Percentiles rank a stretch among this genome's conserved stretches.
Evolutionary conservation across 1,284 basidiomycete species (phyloP).

Genomic region (Rhodotorula sp.): DNA sequence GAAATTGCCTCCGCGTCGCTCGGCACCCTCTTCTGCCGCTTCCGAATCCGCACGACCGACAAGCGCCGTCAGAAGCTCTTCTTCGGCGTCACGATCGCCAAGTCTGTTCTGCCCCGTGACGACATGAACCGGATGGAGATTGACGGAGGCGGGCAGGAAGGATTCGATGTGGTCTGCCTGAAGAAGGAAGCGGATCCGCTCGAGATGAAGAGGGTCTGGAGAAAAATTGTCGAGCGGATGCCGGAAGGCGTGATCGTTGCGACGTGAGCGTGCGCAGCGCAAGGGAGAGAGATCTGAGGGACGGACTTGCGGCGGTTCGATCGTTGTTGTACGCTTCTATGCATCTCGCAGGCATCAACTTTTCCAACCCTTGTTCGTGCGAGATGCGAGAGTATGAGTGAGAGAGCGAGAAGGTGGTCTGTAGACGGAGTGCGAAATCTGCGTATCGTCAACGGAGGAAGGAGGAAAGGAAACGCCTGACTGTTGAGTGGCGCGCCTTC

Average conservation of each 20-base stretch:
- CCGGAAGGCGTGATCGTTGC: slow-evolving; percentile 15
- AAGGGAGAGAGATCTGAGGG: neutral
- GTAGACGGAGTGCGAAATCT: too few relatives aligned
- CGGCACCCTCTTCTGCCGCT: slow-evolving; percentile 12
- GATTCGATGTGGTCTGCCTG: slow-evolving; percentile 28
- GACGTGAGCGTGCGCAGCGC: neutral
- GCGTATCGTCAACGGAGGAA: too few relatives aligned
- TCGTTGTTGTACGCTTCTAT: neutral
- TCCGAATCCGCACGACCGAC: slow-evolving; percentile 24
- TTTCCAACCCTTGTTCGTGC: too few relatives aligned
- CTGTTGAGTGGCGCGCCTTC: too few relatives aligned
- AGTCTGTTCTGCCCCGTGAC: slow-evolving; percentile 19
- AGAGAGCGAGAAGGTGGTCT: too few relatives aligned
- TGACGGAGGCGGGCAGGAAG: slow-evolving; percentile 8
- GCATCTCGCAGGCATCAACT: neutral
- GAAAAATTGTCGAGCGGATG: slow-evolving; percentile 11
- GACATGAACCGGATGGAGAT: slow-evolving; percentile 15
- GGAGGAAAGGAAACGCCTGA: too few relatives aligned
- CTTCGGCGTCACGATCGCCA: slow-evolving; percentile 14
- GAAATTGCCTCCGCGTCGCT: neutral
- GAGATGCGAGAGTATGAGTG: too few relatives aligned
- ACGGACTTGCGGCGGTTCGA: neutral
- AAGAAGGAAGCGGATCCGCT: slow-evolving; percentile 36
- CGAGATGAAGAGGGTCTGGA: slow-evolving; percentile 38
- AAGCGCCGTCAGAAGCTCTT: slow-evolving; percentile 9